Evolutionary conservation across 2,329 filamentous ascomycete species (phyloP).

Genomic region (Xylariaceae sp.): DNA sequence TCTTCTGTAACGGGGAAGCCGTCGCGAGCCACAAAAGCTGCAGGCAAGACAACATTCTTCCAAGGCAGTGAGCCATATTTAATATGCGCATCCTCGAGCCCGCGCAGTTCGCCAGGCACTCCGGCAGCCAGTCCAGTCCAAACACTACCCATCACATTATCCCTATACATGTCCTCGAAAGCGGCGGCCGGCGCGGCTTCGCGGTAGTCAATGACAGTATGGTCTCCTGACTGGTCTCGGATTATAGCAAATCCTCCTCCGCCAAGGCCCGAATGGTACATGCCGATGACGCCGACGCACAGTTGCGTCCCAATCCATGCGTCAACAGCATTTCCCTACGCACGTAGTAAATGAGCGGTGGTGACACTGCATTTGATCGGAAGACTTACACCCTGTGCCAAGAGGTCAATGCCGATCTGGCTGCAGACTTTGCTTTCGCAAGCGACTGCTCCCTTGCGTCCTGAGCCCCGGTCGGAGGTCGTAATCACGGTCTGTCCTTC

Average conservation of each 20-base stretch:
- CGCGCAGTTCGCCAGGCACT: constrained; percentile 72
- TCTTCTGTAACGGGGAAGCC: constrained; percentile 75
- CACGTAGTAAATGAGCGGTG: neutral
- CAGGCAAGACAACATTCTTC: constrained; percentile 68
- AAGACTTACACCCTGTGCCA: constrained; percentile 27
- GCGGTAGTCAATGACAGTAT: constrained; percentile 85
- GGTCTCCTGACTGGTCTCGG: constrained; percentile 64
- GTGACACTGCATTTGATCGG: neutral
- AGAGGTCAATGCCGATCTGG: constrained; percentile 31
- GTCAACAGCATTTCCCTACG: constrained; percentile 70
- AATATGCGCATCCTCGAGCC: constrained; percentile 72
- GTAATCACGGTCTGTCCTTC: constrained; percentile 18
- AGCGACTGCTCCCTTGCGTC: constrained; percentile 27
- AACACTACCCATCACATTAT: constrained; percentile 63
- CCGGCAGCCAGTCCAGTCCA: constrained; percentile 68
- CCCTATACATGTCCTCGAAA: constrained; percentile 78
- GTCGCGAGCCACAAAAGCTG: constrained; percentile 67
- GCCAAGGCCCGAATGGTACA: constrained; percentile 80
- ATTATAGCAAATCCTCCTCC: constrained; percentile 89
- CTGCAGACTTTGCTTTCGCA: constrained; percentile 31
- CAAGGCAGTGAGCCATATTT: constrained; percentile 68
- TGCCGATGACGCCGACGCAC: constrained; percentile 71
- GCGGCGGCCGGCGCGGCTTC: constrained; percentile 83
- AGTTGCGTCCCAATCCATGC: constrained; percentile 70
- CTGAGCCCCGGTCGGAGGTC: constrained; percentile 14